A percentile compares a stretch with the other conserved stretches of the same genome.
Conservation (phyloP, 2,329 filamentous ascomycete genomes). For the Bipolaris zeicola region DNA sequence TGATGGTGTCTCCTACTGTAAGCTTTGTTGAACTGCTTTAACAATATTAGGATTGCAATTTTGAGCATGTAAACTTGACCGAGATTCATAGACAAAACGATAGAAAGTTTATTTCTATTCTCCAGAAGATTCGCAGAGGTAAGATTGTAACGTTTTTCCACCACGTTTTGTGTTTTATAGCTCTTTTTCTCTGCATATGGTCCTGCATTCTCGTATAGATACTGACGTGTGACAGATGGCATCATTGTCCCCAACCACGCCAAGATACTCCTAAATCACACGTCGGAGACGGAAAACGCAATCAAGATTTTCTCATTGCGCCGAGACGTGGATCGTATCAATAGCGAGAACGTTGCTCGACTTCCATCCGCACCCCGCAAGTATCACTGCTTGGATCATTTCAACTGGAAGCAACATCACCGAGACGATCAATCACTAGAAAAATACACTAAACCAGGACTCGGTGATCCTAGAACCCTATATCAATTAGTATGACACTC, state of each 20-base stretch:
- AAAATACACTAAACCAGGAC: constrained; percentile 13
- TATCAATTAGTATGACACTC: constrained; percentile 25
- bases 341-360: constrained; percentile 42
- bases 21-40: neutral
- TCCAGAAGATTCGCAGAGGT: constrained; percentile 62
- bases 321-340: constrained; percentile 40
- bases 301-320: constrained; percentile 55
- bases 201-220: neutral
- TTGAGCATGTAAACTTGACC: constrained; percentile 59
- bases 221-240: constrained; percentile 17
- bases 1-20: neutral
- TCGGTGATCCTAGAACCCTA: constrained; percentile 16
- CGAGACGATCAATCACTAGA: constrained; percentile 21
- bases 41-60: constrained; percentile 52
- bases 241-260: constrained; percentile 47
- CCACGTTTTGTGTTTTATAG: neutral
- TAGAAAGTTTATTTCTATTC: constrained; percentile 58
- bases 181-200: no score
- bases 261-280: constrained; percentile 54
- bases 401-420: constrained; percentile 46
- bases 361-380: constrained; percentile 30
- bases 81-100: constrained; percentile 65
- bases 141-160: constrained; percentile 6
- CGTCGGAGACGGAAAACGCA: constrained; percentile 50
- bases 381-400: constrained; percentile 51